Evolutionary conservation across 176 grass and related monocot species (phyloP).

Genomic region (Calamus simplicifolius): DNA sequence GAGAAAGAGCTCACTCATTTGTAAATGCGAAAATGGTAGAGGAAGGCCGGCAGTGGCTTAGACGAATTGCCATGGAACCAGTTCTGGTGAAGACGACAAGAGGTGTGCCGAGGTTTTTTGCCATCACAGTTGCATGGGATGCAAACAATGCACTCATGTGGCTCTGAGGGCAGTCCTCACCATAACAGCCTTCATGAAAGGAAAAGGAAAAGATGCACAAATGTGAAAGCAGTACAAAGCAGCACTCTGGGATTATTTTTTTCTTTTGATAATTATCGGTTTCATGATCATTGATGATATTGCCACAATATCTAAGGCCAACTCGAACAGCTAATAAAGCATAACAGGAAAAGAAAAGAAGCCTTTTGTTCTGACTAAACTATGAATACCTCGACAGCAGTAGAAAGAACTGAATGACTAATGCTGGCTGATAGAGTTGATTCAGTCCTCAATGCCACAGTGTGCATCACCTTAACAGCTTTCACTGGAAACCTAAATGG

Average conservation of each 20-base stretch:
- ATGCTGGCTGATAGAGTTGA: slow-evolving; percentile 21
- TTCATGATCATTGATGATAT: too few relatives aligned
- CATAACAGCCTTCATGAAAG: slow-evolving; percentile 38
- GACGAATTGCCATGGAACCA: slow-evolving; percentile 82
- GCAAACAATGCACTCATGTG: slow-evolving; percentile 86
- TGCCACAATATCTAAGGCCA: too few relatives aligned
- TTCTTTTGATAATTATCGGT: too few relatives aligned
- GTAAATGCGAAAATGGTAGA: slow-evolving; percentile 91
- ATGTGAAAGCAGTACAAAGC: too few relatives aligned
- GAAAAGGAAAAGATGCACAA: not conserved
- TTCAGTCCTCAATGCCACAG: slow-evolving; percentile 83
- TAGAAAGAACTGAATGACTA: too few relatives aligned
- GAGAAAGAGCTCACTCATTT: slow-evolving; percentile 50
- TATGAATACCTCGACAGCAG: too few relatives aligned
- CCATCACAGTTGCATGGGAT: slow-evolving; percentile 88
- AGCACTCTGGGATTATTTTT: too few relatives aligned
- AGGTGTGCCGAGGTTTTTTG: slow-evolving; percentile 59
- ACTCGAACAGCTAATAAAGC: too few relatives aligned
- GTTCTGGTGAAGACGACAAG: slow-evolving; percentile 96
- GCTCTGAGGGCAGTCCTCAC: slow-evolving; percentile 45
- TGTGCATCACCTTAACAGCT: slow-evolving; percentile 94
- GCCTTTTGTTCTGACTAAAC: too few relatives aligned
- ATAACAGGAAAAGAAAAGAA: too few relatives aligned
- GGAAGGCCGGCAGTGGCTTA: slow-evolving; percentile 81
- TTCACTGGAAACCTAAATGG: slow-evolving; percentile 75